Conservation (phyloP, 1,284 basidiomycete genomes). For the Schizophyllum commune region DNA sequence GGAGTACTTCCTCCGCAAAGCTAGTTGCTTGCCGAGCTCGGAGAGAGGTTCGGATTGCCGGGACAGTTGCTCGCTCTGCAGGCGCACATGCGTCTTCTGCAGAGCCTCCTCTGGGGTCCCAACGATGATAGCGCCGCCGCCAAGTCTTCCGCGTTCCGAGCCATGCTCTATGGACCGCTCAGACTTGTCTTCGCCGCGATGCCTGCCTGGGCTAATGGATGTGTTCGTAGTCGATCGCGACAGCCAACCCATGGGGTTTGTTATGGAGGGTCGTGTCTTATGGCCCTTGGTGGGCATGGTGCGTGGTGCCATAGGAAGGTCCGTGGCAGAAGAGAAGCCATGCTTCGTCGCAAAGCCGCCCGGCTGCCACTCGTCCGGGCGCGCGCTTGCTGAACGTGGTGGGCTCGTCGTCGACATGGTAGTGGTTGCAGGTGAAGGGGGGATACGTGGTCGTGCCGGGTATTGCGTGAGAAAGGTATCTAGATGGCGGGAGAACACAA, state of each 20-base stretch:
- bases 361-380: background rate
- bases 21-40: background rate
- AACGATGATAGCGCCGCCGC: slow-evolving; percentile 62
- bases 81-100: slow-evolving; percentile 31
- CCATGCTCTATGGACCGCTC: slow-evolving; percentile 39
- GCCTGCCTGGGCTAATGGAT: slow-evolving; percentile 30
- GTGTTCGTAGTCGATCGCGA: slow-evolving; percentile 29
- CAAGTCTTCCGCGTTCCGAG: slow-evolving; percentile 42
- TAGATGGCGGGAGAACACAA: background rate
- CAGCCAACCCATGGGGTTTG: slow-evolving; percentile 45
- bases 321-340: background rate
- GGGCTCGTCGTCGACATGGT: background rate
- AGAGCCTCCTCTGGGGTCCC: slow-evolving; percentile 71
- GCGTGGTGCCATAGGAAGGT: background rate
- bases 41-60: background rate
- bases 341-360: background rate
- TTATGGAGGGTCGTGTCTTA: slow-evolving; percentile 26
- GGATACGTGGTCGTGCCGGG: background rate
- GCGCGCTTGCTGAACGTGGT: background rate
- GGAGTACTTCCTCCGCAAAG: background rate
- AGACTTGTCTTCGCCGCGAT: slow-evolving; percentile 57
- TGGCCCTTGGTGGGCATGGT: background rate
- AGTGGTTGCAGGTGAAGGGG: background rate
- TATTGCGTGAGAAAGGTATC: background rate
- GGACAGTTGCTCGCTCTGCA: slow-evolving; percentile 6